phyloP scores from a whole-genome alignment of 2,329 filamentous ascomycete genomes.

The Microascus cirrosus region DNA sequence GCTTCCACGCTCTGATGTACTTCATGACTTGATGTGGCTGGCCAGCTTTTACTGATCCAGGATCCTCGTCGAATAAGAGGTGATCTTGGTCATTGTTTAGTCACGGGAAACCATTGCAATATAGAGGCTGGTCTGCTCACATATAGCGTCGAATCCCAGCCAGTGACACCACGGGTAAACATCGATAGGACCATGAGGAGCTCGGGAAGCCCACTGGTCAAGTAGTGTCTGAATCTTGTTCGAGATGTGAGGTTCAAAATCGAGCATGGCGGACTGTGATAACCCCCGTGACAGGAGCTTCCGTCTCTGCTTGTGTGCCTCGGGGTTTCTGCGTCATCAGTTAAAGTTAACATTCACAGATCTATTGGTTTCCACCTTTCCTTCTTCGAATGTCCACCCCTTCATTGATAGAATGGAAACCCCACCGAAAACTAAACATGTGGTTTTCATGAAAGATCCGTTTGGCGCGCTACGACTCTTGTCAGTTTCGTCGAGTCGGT shows the following conservation, averaged over 20 bases:
- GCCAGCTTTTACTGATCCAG: constrained; percentile 3
- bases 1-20: constrained; percentile 5
- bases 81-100: constrained; percentile 3
- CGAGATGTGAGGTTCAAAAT: constrained; percentile 4
- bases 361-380: too few species aligned
- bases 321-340: constrained; percentile 1
- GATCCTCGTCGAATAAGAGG: constrained; percentile 7
- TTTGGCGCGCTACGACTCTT: constrained; percentile 2
- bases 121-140: neutral
- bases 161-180: constrained; percentile 5
- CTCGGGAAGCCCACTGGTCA: constrained; percentile 2
- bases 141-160: constrained; percentile 6
- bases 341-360: neutral
- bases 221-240: constrained; percentile 4
- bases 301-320: constrained; percentile 2
- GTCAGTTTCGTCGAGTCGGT: neutral
- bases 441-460: constrained; percentile 6
- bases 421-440: constrained; percentile 5
- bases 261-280: constrained; percentile 3
- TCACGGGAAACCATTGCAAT: neutral
- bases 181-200: constrained; percentile 1
- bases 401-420: too few species aligned
- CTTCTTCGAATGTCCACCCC: too few species aligned
- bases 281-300: constrained; percentile 6
- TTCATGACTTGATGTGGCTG: constrained; percentile 4